Conservation (phyloP, 73 alveolate genomes). For the Tetrahymena malaccensis region DNA sequence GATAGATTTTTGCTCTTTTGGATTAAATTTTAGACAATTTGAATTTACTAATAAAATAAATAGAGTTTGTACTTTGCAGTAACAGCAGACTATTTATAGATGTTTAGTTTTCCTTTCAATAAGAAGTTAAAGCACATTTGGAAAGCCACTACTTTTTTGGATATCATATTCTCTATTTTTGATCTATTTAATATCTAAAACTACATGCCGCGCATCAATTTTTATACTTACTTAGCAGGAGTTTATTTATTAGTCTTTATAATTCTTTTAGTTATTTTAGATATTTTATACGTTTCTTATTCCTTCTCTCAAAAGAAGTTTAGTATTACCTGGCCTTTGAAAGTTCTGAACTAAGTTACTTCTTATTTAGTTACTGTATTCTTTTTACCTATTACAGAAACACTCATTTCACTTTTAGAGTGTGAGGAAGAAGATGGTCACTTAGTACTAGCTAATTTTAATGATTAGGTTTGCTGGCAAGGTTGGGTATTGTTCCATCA, state of each 20-base stretch:
- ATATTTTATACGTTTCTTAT: slow-evolving; percentile 52
- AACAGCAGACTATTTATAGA: slow-evolving; percentile 16
- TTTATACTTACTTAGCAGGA: slow-evolving; percentile 35
- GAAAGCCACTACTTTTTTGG: slow-evolving; percentile 44
- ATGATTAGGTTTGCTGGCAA: slow-evolving; percentile 10
- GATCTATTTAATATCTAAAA: slow-evolving; percentile 37
- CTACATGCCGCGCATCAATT: slow-evolving; percentile 36
- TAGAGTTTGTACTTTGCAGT: background rate
- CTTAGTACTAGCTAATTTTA: background rate
- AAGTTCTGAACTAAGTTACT: slow-evolving; percentile 41
- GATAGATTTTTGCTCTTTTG: background rate
- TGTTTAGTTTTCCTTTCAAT: slow-evolving; percentile 24
- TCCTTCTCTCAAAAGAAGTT: slow-evolving; percentile 46
- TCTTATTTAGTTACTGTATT: slow-evolving; percentile 54
- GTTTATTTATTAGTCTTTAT: slow-evolving; percentile 48
- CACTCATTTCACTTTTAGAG: background rate
- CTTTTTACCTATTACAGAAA: slow-evolving; percentile 47
- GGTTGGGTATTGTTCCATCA: slow-evolving; percentile 30
- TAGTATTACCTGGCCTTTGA: slow-evolving; percentile 51
- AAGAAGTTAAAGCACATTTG: slow-evolving; percentile 35
- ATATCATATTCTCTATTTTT: slow-evolving; percentile 17
- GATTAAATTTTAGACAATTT: too few relatives aligned
- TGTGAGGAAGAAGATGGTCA: slow-evolving; percentile 15
- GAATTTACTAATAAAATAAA: background rate
- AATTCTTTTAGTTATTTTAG: slow-evolving; percentile 43